Evolutionary conservation across 768 basidiomycete species (phyloP).

Genomic region (Termitomyces sp.): DNA sequence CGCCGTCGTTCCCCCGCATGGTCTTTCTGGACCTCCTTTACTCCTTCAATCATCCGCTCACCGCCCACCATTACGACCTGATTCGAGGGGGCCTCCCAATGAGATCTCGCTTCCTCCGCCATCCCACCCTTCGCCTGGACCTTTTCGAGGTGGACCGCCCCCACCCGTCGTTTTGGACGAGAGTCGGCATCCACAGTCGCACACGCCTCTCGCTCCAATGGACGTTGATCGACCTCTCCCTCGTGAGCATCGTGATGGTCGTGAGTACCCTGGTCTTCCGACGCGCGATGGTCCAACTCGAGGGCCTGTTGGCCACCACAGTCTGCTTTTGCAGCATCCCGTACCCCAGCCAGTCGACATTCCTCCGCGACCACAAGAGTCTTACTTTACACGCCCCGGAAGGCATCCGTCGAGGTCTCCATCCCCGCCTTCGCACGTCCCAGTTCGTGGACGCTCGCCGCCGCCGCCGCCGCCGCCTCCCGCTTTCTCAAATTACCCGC

Average conservation of each 20-base stretch:
- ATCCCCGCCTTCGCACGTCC: slow-evolving; percentile 48
- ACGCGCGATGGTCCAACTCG: slow-evolving; percentile 38
- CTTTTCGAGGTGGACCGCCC: slow-evolving; percentile 79
- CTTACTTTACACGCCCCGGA: slow-evolving; percentile 46
- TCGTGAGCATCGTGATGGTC: slow-evolving; percentile 17
- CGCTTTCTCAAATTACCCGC: slow-evolving; percentile 41
- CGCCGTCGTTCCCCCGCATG: slow-evolving; percentile 64
- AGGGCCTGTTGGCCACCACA: slow-evolving; percentile 51
- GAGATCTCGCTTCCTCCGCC: slow-evolving; percentile 59
- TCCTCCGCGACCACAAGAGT: slow-evolving; percentile 42
- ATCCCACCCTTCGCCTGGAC: slow-evolving; percentile 59
- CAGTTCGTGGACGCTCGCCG: slow-evolving; percentile 45
- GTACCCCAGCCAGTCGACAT: slow-evolving; percentile 39
- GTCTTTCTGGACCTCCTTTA: slow-evolving; percentile 62
- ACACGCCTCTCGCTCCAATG: slow-evolving; percentile 78
- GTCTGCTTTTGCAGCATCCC: slow-evolving; percentile 61
- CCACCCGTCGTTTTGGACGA: slow-evolving; percentile 80
- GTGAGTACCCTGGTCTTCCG: slow-evolving; percentile 47
- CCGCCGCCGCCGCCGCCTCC: slow-evolving; percentile 44
- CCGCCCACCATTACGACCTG: slow-evolving; percentile 57
- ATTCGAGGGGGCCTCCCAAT: slow-evolving; percentile 57
- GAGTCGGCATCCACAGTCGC: slow-evolving; percentile 56
- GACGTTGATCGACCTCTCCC: slow-evolving; percentile 55
- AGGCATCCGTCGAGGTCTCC: slow-evolving; percentile 53
- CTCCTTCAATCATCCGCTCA: slow-evolving; percentile 46